Base-by-base conservation (phyloP, 2,329 filamentous ascomycete species). In the Pestalotiopsis sp. region DNA sequence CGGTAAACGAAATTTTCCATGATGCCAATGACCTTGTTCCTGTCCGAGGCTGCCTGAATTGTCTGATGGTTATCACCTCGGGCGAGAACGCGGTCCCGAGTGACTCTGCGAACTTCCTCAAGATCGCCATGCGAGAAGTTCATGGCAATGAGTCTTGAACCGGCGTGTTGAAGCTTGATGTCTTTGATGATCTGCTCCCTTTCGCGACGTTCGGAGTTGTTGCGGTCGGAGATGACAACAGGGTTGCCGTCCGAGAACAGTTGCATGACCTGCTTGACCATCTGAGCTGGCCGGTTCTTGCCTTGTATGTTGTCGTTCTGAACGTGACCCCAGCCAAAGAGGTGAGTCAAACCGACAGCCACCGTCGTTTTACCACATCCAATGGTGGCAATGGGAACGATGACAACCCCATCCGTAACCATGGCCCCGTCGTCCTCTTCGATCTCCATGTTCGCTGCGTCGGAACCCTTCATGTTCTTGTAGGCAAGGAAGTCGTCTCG, bases 11-110 rank as follows among this genome's bases (percentile, higher is more conserved):
- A 99, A 3, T 94, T 94, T 74, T 98, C 93, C 96, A 99, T 98
- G 74, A 99, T 97, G 4, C 89, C 89, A 61, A 96, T 85, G 67
- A 96, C 93, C 79, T 97, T 95, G 20, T 86, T 82, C 61, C 85
- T 81, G 59, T 92, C 88, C 68, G 93, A 92, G 61, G 89, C 92
- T 12, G 95, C 95, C 76, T 96, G 94, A 69, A 99, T 98, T 0
- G 96, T 99, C 81, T 99, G 96, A 79, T 99, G 96, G 76, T 98
- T 98, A 79, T 99, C 94, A 14, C 96, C 96, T 25, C 96, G 92
- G 5, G 89, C 87, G 23, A 98, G 83, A 0, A 99, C 94, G 64
- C 96, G 91, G 71, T 91, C 87, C 68, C 89, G 91, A 1, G 94
- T 97, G 31, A 95, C 85, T 68, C 88, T 84, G 59, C 93, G 89